Conservation (phyloP, 495 filamentous ascomycete species). For the Apiosordaria backusii region DNA sequence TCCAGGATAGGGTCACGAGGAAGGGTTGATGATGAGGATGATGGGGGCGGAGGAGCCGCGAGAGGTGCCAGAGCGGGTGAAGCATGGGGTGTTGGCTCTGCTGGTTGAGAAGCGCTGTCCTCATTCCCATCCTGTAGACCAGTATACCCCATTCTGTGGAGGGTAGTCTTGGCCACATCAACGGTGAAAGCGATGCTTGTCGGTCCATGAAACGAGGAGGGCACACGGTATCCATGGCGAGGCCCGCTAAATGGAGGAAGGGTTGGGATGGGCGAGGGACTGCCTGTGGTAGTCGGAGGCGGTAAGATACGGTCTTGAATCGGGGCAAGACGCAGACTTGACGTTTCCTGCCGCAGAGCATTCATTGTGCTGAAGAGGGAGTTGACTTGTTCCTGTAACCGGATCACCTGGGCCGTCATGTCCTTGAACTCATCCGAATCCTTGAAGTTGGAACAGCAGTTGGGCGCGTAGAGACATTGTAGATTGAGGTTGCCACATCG, state of each 20-base stretch:
- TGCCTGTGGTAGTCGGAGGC: slow-evolving; percentile 28
- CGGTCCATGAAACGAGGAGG: slow-evolving; percentile 75
- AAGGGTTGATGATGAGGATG: slow-evolving; percentile 12
- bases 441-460: slow-evolving; percentile 80
- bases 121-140: slow-evolving; percentile 52
- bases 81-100: slow-evolving; percentile 50
- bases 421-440: slow-evolving; percentile 84
- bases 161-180: slow-evolving; percentile 78
- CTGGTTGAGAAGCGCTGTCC: slow-evolving; percentile 46
- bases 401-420: slow-evolving; percentile 68
- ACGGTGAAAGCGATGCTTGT: slow-evolving; percentile 84
- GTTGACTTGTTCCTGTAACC: slow-evolving; percentile 83
- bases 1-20: slow-evolving; percentile 68
- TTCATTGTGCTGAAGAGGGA: slow-evolving; percentile 66
- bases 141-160: slow-evolving; percentile 86
- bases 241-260: slow-evolving; percentile 30
- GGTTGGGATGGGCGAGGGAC: slow-evolving; percentile 36
- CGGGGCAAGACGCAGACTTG: slow-evolving; percentile 36
- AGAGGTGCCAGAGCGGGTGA: slow-evolving; percentile 39
- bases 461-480: slow-evolving; percentile 84
- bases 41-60: slow-evolving; percentile 4
- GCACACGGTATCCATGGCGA: slow-evolving; percentile 35
- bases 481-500: slow-evolving; percentile 79
- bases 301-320: slow-evolving; percentile 37
- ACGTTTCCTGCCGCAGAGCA: slow-evolving; percentile 51